Percentiles rank a stretch among this genome's conserved stretches.
phyloP scores from a whole-genome alignment of 192 early-diverging fungal species.

The Gamsiella multidivaricata region DNA sequence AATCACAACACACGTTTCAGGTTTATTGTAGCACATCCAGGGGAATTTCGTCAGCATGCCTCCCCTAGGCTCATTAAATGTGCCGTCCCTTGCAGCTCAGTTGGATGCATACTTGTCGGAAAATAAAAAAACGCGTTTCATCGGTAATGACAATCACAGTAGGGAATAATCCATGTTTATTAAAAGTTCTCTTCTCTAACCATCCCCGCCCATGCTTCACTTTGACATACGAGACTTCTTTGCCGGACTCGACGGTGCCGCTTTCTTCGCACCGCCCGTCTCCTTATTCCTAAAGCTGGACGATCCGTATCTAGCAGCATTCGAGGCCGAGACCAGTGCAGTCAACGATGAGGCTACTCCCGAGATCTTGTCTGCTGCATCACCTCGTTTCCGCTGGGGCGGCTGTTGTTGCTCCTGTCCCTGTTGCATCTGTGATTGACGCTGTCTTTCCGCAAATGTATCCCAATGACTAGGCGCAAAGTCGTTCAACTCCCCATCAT shows the following conservation, averaged over 20 bases:
- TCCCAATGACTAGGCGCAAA: constrained; percentile 47
- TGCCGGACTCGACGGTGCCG: not conserved
- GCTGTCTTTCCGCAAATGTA: constrained; percentile 27
- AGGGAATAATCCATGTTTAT: no score
- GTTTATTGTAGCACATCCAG: no score
- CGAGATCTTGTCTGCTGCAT: not conserved
- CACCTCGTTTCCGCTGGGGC: not conserved
- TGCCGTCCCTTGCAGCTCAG: no score
- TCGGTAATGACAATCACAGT: no score
- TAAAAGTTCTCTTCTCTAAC: no score
- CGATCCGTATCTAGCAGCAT: constrained; percentile 26
- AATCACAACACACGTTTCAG: no score
- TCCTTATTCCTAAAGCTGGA: constrained; percentile 19
- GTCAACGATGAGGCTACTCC: constrained; percentile 19
- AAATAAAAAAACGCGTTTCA: not conserved
- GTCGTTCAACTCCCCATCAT: constrained; percentile 5
- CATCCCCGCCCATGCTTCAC: not conserved
- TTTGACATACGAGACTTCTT: not conserved
- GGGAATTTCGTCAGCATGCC: no score
- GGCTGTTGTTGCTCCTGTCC: constrained; percentile 3
- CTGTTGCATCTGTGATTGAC: not conserved
- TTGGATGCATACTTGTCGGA: no score
- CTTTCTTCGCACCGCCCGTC: constrained; percentile 2
- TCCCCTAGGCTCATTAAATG: no score
- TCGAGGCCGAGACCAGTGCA: constrained; percentile 25